These are phyloP conservation scores for Agastache rugosa DNA, from an alignment of 257 asterid species.

Conservation along the genomic window DNA sequence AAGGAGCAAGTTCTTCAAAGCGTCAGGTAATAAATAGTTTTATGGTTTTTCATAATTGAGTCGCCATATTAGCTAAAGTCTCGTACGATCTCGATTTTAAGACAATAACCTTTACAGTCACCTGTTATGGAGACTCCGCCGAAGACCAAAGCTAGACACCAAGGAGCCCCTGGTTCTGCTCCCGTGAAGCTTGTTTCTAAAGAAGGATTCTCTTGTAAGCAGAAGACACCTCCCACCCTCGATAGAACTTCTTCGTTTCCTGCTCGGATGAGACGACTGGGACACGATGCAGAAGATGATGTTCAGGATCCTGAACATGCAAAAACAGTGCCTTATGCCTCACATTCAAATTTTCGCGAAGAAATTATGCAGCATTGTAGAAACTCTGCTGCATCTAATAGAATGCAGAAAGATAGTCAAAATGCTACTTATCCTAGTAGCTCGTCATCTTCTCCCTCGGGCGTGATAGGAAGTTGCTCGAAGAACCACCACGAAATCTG, in stretches of 20 bases:
- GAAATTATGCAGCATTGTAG: slow-evolving; percentile 44
- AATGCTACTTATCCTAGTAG: slow-evolving; percentile 61
- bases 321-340: slow-evolving; percentile 37
- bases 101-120: slow-evolving; percentile 46
- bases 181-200: slow-evolving; percentile 43
- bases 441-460: slow-evolving; percentile 44
- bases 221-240: slow-evolving; percentile 59
- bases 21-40: slow-evolving; percentile 59
- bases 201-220: slow-evolving; percentile 55
- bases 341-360: slow-evolving; percentile 35
- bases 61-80: slow-evolving; percentile 17
- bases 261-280: slow-evolving; percentile 51
- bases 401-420: slow-evolving; percentile 59
- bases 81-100: background rate
- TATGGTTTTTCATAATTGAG: background rate
- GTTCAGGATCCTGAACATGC: slow-evolving; percentile 44
- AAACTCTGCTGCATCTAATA: slow-evolving; percentile 49
- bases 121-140: slow-evolving; percentile 61
- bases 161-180: slow-evolving; percentile 52
- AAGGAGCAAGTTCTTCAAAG: slow-evolving; percentile 55
- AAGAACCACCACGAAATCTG: slow-evolving; percentile 29
- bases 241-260: slow-evolving; percentile 57
- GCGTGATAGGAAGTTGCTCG: slow-evolving; percentile 32
- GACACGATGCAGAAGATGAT: slow-evolving; percentile 47
- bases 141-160: slow-evolving; percentile 63